These are phyloP conservation scores for Xylariaceae sp. DNA, from an alignment of 2,329 filamentous ascomycete species.

Conservation along the genomic window DNA sequence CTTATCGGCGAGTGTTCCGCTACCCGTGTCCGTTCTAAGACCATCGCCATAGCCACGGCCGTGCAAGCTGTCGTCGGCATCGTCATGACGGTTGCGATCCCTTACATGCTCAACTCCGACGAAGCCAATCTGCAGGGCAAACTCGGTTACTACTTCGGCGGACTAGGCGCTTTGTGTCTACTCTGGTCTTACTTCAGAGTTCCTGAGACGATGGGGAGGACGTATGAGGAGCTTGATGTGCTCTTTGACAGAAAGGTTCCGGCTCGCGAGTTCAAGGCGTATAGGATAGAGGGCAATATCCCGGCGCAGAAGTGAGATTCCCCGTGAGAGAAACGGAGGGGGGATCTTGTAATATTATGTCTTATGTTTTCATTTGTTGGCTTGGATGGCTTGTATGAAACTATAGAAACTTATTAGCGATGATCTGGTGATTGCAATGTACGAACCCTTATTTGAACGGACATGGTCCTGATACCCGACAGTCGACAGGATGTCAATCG, in stretches of 20 bases:
- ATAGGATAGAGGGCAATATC: constrained; percentile 23
- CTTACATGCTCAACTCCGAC: constrained; percentile 41
- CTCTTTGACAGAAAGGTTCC: constrained; percentile 31
- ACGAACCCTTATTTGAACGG: too few relatives aligned
- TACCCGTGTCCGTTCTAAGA: constrained; percentile 41
- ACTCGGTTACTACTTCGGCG: constrained; percentile 39
- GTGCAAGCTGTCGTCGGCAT: constrained; percentile 39
- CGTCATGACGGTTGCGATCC: constrained; percentile 40
- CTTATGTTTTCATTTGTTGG: too few relatives aligned
- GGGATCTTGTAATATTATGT: not conserved
- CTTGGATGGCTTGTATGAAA: too few relatives aligned
- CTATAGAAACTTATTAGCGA: too few relatives aligned
- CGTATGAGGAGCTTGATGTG: constrained; percentile 32
- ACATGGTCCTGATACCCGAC: too few relatives aligned
- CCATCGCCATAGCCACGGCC: constrained; percentile 41
- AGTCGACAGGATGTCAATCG: too few relatives aligned
- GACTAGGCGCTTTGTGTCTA: constrained; percentile 34
- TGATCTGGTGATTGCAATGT: too few relatives aligned
- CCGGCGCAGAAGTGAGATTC: constrained; percentile 12
- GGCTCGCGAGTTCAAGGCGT: constrained; percentile 31
- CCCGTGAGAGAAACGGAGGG: not conserved
- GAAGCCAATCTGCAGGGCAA: constrained; percentile 41
- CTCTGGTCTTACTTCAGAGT: constrained; percentile 35
- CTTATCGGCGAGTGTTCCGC: constrained; percentile 50
- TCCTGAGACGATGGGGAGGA: constrained; percentile 31